Evolutionary conservation across 202 grass and related monocot genomes (phyloP).

Genomic region (Zizania palustris): DNA sequence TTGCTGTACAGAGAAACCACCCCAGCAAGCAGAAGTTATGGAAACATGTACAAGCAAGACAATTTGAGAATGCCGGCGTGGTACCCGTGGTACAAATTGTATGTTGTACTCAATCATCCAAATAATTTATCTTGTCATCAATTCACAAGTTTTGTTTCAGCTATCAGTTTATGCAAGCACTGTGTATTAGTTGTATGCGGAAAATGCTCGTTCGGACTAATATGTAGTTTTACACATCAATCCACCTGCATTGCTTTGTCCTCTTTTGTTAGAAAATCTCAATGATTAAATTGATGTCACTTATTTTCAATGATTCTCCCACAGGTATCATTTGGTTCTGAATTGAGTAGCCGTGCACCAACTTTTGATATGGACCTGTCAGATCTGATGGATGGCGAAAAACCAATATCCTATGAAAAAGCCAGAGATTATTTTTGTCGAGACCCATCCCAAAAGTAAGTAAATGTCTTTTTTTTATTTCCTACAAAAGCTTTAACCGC

Average conservation of each 20-base stretch:
- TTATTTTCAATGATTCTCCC: constrained; percentile 34
- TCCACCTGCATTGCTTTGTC: background rate
- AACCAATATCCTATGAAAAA: constrained; percentile 71
- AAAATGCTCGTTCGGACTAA: constrained; percentile 17
- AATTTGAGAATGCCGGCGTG: constrained; percentile 55
- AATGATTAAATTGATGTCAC: background rate
- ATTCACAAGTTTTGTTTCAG: background rate
- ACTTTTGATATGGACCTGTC: constrained; percentile 89
- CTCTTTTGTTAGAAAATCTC: background rate
- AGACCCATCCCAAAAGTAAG: constrained; percentile 78
- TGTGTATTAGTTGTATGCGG: background rate
- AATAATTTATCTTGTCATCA: constrained; percentile 5
- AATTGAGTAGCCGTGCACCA: constrained; percentile 78
- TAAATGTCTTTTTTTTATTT: constrained; percentile 15
- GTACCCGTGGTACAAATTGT: constrained; percentile 93
- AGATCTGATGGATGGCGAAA: constrained; percentile 72
- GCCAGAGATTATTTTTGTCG: constrained; percentile 61
- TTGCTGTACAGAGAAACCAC: constrained; percentile 87
- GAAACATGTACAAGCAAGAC: constrained; percentile 85
- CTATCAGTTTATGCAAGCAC: background rate
- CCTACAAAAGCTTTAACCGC: constrained; percentile 8
- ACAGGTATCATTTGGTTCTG: constrained; percentile 93
- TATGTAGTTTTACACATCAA: background rate
- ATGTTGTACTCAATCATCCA: constrained; percentile 37
- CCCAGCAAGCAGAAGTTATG: constrained; percentile 80